Percentiles rank a stretch among this genome's conserved stretches.
phyloP scores from a whole-genome alignment of 768 basidiomycete species.

The Leccinum arenicola region DNA sequence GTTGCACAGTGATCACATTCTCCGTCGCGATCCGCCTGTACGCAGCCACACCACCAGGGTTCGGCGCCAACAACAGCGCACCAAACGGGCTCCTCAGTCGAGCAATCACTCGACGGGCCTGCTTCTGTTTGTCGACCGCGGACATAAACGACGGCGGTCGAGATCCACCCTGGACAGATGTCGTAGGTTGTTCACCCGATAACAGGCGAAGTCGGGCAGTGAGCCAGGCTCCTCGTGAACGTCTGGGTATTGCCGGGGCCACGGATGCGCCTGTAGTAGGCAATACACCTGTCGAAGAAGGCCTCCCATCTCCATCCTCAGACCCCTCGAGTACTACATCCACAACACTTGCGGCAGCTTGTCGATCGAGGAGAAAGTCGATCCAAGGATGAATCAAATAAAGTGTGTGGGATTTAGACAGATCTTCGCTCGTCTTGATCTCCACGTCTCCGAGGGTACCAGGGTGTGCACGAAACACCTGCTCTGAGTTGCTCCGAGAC shows the following conservation, averaged over 20 bases:
- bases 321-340: neutral
- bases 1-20: conserved; percentile 5
- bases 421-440: neutral
- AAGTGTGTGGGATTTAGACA: neutral
- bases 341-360: neutral
- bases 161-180: neutral
- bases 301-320: neutral
- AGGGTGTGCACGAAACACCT: neutral
- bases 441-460: neutral
- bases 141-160: neutral
- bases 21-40: conserved; percentile 16
- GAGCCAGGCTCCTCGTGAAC: neutral
- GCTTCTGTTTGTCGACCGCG: neutral
- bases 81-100: neutral
- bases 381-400: neutral
- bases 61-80: neutral
- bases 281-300: neutral
- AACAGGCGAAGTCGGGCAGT: neutral
- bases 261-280: neutral
- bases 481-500: neutral
- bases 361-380: neutral
- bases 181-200: neutral
- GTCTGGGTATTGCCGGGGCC: neutral
- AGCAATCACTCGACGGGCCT: neutral
- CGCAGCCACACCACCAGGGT: neutral